Percentiles rank a stretch among this genome's conserved stretches.
phyloP scores from a whole-genome alignment of 2,329 filamentous ascomycete species.

The Aspergillus pseudoglaucus region DNA sequence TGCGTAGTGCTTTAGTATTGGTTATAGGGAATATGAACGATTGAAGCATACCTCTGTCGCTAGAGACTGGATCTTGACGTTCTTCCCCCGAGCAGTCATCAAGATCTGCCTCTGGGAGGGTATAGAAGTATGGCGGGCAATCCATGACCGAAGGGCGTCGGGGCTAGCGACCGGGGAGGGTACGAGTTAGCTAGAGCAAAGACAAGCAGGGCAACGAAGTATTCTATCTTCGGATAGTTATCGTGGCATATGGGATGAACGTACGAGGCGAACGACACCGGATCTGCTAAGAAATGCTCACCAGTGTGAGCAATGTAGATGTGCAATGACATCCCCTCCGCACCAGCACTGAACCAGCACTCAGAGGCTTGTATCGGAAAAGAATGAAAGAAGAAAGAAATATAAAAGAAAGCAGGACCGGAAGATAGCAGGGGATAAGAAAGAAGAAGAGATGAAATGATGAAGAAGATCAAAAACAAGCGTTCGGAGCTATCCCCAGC shows the following conservation, averaged over 20 bases:
- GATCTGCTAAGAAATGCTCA: slow-evolving; percentile 74
- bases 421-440: slow-evolving; percentile 4
- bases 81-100: slow-evolving; percentile 77
- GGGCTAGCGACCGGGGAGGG: slow-evolving; percentile 46
- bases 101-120: slow-evolving; percentile 74
- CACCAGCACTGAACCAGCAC: slow-evolving; percentile 12
- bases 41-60: slow-evolving; percentile 61
- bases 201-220: neutral
- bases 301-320: slow-evolving; percentile 91
- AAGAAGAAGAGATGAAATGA: neutral
- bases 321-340: slow-evolving; percentile 70
- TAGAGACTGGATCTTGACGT: slow-evolving; percentile 72
- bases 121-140: slow-evolving; percentile 68
- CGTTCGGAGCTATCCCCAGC: slow-evolving; percentile 3
- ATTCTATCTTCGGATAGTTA: neutral
- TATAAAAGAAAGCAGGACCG: slow-evolving; percentile 8
- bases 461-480: slow-evolving; percentile 3
- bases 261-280: slow-evolving; percentile 67
- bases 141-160: slow-evolving; percentile 78
- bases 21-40: neutral
- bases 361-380: slow-evolving; percentile 19
- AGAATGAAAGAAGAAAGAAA: slow-evolving; percentile 10
- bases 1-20: slow-evolving; percentile 29
- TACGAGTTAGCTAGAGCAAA: too few relatives aligned
- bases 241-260: slow-evolving; percentile 24